Evolutionary conservation across 805 yeast species (phyloP), one percentile per base, ranked within the genome.

Genomic region (Yarrowia sp.): DNA sequence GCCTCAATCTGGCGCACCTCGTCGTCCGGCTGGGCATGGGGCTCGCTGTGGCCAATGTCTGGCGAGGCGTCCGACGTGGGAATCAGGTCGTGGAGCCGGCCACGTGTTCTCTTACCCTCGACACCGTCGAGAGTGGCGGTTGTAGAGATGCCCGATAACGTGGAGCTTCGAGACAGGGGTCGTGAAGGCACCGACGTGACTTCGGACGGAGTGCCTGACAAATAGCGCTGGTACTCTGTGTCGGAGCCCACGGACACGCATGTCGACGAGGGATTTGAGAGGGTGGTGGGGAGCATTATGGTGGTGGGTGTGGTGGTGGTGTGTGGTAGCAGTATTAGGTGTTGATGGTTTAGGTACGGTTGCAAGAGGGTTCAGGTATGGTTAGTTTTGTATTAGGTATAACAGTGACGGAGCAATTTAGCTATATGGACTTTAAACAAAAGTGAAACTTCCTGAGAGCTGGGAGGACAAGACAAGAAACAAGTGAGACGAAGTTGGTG

Each of bases 61-160:
- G 19, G 46, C 14, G 49, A 6, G 15, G 67, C 42, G 19, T 42
- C 60, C 19, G 60, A 20, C 24, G 60, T 50, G 43, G 49, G 40
- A 19, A 64, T 49, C n/a, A 64, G 49, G 38, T 64, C 67, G 42
- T 64, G 60, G 14, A 52, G 50, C 13, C 58, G 46, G 14, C 67
- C 67, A 13, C 67, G 67, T 9, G 52, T 79, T 58, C 84, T 77
- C 69, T 84, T 83, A 5, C 92, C 92, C 73, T 88, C 91, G 4
- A 87, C 76, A 0, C 92, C 92, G 74, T 88, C 92, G 71, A 88
- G 88, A 17, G 90, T 87, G 24, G 92, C 92, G 5, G 89, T 87
- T 46, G 88, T 86, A 0, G 91, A 87, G n/a, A 88, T 74, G 40
- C 90, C 88, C 1, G 91, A 86, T 44, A 75, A 67, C 0, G 90